Evolutionary conservation across 371 early-diverging fungal species (phyloP), one percentile per base, ranked within the genome.

Genomic region (Basidiobolus meristosporus): DNA sequence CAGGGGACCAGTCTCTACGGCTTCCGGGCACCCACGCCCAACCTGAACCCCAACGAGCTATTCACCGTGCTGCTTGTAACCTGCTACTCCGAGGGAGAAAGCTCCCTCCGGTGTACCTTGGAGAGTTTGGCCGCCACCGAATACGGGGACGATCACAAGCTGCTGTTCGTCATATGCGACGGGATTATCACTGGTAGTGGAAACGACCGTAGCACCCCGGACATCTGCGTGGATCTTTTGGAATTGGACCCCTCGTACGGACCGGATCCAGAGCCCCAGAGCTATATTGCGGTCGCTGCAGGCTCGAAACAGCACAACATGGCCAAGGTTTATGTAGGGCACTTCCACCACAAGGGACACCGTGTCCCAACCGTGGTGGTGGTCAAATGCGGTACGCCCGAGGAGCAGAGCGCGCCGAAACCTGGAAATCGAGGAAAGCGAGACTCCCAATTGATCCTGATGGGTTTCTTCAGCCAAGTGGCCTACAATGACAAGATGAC

Each of bases 401-500:
- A 54, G 14, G 80, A 82, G 45, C 55, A 57, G 43, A 78, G 81
- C 32, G 69, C 70, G 39, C 59, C 75, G 38, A 81, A 81, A 57
- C 68, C 81, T 11, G 86, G 86, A 26, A 89, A 95, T 53, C 64
- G 95, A 43, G 92, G 95, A 40, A 95, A 93, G 52, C 73, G 95
- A 54, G 95, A 95, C 54, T 82, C 83, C 15, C 92, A 95, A 64
- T 51, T 85, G 51, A 82, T 95, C 44, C 46, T 91, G 43, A 91
- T 95, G 92, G 70, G 74, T 54, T 95, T 90, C 48, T 87, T 88
- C 54, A 74, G 76, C 20, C 71, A 76, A 19, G 71, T 81, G 20
- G 65, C 71, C 35, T 78, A 73, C 62, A 76, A 82, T 51, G 83
- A 85, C 38, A 65, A 72, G 16, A 70, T 95, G 74, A 70, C 77